Conservation (phyloP, 352 stramenopile species). For the Pilasporangium apinafurcum region DNA sequence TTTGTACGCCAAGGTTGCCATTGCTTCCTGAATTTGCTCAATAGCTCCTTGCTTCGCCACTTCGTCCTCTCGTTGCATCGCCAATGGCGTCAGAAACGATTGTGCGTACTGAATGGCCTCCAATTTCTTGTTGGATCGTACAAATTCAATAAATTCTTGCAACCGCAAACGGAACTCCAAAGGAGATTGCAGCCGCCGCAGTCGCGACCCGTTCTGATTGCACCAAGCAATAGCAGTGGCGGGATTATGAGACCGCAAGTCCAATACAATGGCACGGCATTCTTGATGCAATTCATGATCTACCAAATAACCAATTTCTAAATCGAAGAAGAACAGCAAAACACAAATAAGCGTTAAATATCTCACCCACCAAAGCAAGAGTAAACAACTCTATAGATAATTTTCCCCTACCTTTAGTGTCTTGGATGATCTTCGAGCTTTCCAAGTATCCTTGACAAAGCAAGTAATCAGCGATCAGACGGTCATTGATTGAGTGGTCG, state of each 20-base stretch:
- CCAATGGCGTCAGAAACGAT: conserved; percentile 48
- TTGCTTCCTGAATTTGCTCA: conserved; percentile 56
- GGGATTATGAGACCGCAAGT: conserved; percentile 43
- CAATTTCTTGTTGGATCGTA: conserved; percentile 62
- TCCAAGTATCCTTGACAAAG: conserved; percentile 54
- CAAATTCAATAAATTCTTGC: conserved; percentile 76
- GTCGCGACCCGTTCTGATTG: conserved; percentile 55
- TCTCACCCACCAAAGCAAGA: too few relatives aligned
- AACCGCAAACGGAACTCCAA: conserved; percentile 72
- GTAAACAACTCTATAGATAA: too few relatives aligned
- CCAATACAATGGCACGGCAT: conserved; percentile 45
- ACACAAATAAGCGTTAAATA: background rate
- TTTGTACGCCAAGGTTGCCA: conserved; percentile 72
- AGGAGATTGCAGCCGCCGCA: conserved; percentile 60
- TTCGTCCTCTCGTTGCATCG: conserved; percentile 57
- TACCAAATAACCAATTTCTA: conserved; percentile 54
- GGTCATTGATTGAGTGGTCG: conserved; percentile 20
- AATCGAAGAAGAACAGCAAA: background rate
- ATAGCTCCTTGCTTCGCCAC: conserved; percentile 44
- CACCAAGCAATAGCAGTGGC: conserved; percentile 60
- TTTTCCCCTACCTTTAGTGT: conserved; percentile 43
- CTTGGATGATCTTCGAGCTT: conserved; percentile 63
- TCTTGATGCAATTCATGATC: conserved; percentile 57
- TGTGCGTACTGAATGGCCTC: conserved; percentile 71
- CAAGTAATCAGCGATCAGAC: conserved; percentile 74